phyloP scores from a whole-genome alignment of 208 protist species.

The Blastocrithidia nonstop region DNA sequence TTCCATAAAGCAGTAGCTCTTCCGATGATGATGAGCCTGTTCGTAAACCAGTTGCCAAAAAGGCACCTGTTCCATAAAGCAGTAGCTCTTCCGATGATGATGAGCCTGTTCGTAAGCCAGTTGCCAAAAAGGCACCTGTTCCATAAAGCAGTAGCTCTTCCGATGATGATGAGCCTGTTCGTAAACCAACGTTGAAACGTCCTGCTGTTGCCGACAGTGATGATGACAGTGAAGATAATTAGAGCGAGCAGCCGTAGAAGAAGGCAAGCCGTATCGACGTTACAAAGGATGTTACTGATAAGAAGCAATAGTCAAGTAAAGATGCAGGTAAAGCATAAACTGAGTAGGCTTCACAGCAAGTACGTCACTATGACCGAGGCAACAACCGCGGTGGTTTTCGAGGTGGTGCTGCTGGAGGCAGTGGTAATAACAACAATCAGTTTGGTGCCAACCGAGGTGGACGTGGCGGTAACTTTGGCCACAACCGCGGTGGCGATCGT shows the following conservation, averaged over 20 bases:
- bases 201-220: conserved; percentile 31
- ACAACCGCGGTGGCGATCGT: conserved; percentile 5
- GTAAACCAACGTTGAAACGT: conserved; percentile 17
- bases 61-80: conserved; percentile 9
- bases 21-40: conserved; percentile 32
- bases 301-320: conserved; percentile 29
- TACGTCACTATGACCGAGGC: conserved; percentile 15
- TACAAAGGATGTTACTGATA: conserved; percentile 12
- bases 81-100: conserved; percentile 16
- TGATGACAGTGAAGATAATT: conserved; percentile 29
- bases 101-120: conserved; percentile 27
- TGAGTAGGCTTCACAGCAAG: conserved; percentile 5
- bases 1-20: conserved; percentile 7
- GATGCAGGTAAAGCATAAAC: conserved; percentile 6
- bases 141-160: conserved; percentile 8
- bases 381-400: conserved; percentile 3
- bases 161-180: conserved; percentile 32
- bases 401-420: conserved; percentile 6
- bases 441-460: background rate
- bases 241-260: conserved; percentile 36
- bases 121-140: conserved; percentile 13
- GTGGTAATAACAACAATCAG: conserved; percentile 7
- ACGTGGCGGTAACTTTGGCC: background rate
- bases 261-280: conserved; percentile 40
- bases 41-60: conserved; percentile 30